Evolutionary conservation across 768 basidiomycete species (phyloP), one percentile per base, ranked within the genome.

Genomic region (Suillus bovinus): DNA sequence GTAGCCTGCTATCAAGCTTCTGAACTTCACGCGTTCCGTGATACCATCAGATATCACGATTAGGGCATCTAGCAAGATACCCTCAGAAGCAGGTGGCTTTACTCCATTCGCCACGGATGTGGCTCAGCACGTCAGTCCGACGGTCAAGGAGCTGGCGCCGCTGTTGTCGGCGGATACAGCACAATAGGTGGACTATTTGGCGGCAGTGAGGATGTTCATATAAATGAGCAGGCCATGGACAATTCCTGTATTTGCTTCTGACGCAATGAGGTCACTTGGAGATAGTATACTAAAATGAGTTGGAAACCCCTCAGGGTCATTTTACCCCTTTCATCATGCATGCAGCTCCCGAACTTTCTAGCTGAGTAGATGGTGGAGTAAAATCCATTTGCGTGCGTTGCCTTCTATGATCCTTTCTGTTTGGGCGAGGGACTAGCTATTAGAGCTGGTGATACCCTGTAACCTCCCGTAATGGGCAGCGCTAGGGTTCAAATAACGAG

Each of bases 141-240:
- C 76, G 10, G 74, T 82, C 68, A 69, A 64, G 24, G 55, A 53
- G 1, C 63, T 79, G 3, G 63, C 66, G 29, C 63, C 69, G 5
- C 60, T 80, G 7, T 70, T 64, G 10, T 61, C 62, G 1, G 61
- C 56, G 0, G 73, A 79, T 50, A 78, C 61, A 14, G 56, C 39
- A 3, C 60, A 59, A n/a, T 82, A 79, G 78, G 69, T 81, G 3
- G 69, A 69, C 11, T 81, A 81, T 60, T 80, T 79, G 79, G 72
- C 62, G 42, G 67, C 62, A 17, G 61, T 59, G 13, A 71, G 70
- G 22, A 69, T 75, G 62, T 68, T 75, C 24, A 39, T 11, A 36
- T 38, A 16, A 24, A 55, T 3, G 34, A 27, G 54, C 22, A 54
- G 9, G 53, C 11, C 33, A 5, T 14, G 2, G 33, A 22, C 2